Percentiles rank a stretch among this genome's conserved stretches.
Evolutionary conservation across 345 rosid species (phyloP).

Genomic region (Eucalyptus erythrocorys): DNA sequence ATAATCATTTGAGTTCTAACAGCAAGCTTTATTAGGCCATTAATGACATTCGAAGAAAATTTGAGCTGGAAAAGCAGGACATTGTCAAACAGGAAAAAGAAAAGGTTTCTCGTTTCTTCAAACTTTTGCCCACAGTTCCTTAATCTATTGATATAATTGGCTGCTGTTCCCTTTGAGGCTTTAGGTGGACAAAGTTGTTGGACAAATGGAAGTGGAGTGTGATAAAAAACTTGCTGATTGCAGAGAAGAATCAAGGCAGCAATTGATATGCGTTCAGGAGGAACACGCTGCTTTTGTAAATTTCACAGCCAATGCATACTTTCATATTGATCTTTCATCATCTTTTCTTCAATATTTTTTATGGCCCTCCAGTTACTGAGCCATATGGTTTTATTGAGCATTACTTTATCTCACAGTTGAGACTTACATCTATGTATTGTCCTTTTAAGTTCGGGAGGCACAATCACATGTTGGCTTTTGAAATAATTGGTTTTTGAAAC

Average conservation of each 20-base stretch:
- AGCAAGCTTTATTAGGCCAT: constrained; percentile 48
- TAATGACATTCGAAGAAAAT: constrained; percentile 71
- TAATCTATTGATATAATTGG: neutral
- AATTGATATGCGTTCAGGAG: constrained; percentile 32
- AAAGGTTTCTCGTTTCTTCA: constrained; percentile 33
- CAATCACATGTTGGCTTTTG: neutral
- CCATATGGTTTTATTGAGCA: neutral
- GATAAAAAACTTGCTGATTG: constrained; percentile 38
- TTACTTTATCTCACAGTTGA: neutral
- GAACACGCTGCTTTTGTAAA: constrained; percentile 67
- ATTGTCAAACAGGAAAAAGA: constrained; percentile 42
- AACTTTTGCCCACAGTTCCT: neutral
- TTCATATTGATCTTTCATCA: neutral
- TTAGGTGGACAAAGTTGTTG: constrained; percentile 46
- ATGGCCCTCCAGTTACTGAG: neutral
- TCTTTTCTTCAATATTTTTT: neutral
- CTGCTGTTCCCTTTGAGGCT: neutral
- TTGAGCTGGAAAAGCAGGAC: constrained; percentile 73
- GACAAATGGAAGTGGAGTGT: constrained; percentile 40
- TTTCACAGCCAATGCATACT: constrained; percentile 2
- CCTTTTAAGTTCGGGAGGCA: neutral
- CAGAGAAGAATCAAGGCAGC: constrained; percentile 45
- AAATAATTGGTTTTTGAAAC: neutral
- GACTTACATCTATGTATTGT: neutral
- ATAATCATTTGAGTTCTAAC: neutral